phyloP scores from a whole-genome alignment of 805 yeast genomes.

The Lipomyces japonicus region DNA sequence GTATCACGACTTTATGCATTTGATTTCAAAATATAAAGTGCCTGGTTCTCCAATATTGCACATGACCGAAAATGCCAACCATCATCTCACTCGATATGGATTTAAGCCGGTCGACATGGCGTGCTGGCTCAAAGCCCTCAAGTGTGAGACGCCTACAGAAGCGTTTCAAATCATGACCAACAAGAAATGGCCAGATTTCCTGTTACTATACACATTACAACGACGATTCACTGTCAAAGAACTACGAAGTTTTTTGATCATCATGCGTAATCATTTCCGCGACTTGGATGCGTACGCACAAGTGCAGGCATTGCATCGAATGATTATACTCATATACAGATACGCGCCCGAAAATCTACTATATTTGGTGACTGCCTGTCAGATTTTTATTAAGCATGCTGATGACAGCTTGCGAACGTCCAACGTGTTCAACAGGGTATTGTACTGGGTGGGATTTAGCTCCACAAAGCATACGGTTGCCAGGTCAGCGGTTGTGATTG shows the following conservation, averaged over 20 bases:
- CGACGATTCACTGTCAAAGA: background rate
- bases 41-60: no score
- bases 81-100: background rate
- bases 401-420: constrained; percentile 5
- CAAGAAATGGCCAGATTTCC: constrained; percentile 16
- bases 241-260: constrained; percentile 4
- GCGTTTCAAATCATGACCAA: constrained; percentile 9
- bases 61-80: constrained; percentile 3
- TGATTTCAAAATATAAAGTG: background rate
- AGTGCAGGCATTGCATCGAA: constrained; percentile 6
- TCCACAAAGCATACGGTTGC: background rate
- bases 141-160: constrained; percentile 3
- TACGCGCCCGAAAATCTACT: constrained; percentile 4
- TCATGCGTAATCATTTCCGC: constrained; percentile 2
- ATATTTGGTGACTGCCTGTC: background rate
- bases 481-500: background rate
- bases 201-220: constrained; percentile 7
- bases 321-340: constrained; percentile 2
- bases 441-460: constrained; percentile 6
- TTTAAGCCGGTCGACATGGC: constrained; percentile 7
- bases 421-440: constrained; percentile 9
- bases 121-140: constrained; percentile 13
- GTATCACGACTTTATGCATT: constrained; percentile 18
- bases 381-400: constrained; percentile 8
- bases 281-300: constrained; percentile 8